Evolutionary conservation across 2,329 filamentous ascomycete genomes (phyloP), one percentile per base, ranked within the genome.

Genomic region (Hymenoscyphus fructigenus): DNA sequence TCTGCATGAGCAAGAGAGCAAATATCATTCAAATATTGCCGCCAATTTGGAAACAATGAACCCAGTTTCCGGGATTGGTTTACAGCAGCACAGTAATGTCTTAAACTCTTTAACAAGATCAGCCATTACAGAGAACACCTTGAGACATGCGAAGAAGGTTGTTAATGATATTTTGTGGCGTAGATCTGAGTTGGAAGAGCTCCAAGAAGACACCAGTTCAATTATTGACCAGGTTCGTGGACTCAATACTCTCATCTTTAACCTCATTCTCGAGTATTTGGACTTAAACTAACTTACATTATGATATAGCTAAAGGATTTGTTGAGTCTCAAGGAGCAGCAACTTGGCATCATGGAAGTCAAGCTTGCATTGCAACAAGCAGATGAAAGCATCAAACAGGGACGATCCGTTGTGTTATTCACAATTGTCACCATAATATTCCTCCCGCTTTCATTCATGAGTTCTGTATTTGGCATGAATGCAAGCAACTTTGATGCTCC

Each of bases 281-380:
- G n/a, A n/a, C n/a, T n/a, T n/a, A n/a, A n/a, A 29, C 28, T 6
- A 29, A 6, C 28, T 29, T 28, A 55, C 29, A 12, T 1, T n/a
- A 10, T 26, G 17, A 0, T 50, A 6, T 12, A 66, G 66, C 38
- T 68, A 38, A 60, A 64, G 15, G 77, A 79, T 61, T 71, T 82
- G 0, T 70, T 81, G 1, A 75, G 71, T 0, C 71, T 82, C 26
- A 82, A 82, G 63, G 79, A 81, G 38, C 80, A 82, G 65, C 80
- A 82, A 62, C 79, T 79, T 0, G 76, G 78, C 41, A 76, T 81
- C 0, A 73, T 81, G 3, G 77, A 82, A 65, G 80, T 80, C 0
- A 78, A 76, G 72, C 74, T 78, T 28, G 73, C 80, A 0, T 71
- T 78, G 10, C 77, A 75, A 41, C 78, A 80, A 36, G 76, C 75